Percentiles rank a stretch among this genome's conserved stretches.
Conservation (phyloP, 176 grass and related monocot species). For the Themeda triandra region DNA sequence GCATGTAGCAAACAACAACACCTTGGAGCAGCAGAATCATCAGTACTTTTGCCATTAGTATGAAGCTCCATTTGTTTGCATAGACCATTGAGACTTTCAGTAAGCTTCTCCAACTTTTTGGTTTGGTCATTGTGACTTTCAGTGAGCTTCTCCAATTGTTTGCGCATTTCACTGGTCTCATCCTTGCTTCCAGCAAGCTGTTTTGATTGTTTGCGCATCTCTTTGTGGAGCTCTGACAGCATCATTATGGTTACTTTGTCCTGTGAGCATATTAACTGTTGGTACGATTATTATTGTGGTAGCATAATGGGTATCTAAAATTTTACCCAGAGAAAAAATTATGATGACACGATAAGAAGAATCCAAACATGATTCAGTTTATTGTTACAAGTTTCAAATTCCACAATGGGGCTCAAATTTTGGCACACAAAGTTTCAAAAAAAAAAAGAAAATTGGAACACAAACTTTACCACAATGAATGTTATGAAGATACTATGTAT, state of each 20-base stretch:
- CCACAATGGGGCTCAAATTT: too few relatives aligned
- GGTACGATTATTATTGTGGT: background rate
- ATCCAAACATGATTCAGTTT: too few relatives aligned
- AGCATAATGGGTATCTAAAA: too few relatives aligned
- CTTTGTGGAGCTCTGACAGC: background rate
- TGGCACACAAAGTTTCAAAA: too few relatives aligned
- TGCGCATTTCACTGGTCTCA: background rate
- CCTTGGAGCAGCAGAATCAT: background rate
- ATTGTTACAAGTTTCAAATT: too few relatives aligned
- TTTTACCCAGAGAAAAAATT: too few relatives aligned
- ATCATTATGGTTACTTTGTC: background rate
- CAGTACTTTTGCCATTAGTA: background rate
- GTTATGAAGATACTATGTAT: too few relatives aligned
- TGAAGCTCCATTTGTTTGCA: background rate
- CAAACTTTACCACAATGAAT: too few relatives aligned
- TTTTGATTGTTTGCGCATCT: background rate
- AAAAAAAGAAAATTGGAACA: too few relatives aligned
- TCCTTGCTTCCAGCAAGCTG: background rate
- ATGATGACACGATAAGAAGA: background rate
- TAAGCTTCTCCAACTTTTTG: too few relatives aligned
- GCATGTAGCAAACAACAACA: background rate
- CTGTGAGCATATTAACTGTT: background rate
- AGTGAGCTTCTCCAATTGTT: background rate
- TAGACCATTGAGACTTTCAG: background rate
- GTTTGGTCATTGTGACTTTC: too few relatives aligned